These are phyloP conservation scores for Mariannaea sp. DNA, from an alignment of 2,329 filamentous ascomycete genomes.

Conservation along the genomic window DNA sequence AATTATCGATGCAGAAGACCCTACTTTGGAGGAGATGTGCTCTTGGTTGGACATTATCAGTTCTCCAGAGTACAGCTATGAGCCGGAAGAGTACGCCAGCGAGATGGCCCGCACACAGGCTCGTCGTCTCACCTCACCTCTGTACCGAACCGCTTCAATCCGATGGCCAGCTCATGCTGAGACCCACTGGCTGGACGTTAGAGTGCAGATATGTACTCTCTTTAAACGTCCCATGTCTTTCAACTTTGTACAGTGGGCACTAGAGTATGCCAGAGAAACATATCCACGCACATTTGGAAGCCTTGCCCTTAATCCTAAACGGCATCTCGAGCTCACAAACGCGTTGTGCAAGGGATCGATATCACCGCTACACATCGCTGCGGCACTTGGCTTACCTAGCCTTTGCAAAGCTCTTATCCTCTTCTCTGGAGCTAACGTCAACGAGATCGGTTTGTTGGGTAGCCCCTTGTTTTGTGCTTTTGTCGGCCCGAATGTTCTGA, in stretches of 20 bases:
- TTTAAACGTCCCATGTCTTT: constrained; percentile 36
- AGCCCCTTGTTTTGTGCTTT: constrained; percentile 44
- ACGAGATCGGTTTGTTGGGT: constrained; percentile 34
- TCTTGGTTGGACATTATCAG: constrained; percentile 32
- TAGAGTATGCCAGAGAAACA: constrained; percentile 42
- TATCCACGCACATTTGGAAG: constrained; percentile 36
- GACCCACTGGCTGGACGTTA: constrained; percentile 37
- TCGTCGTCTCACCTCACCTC: constrained; percentile 30
- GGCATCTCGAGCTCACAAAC: constrained; percentile 39
- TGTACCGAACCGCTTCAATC: constrained; percentile 36
- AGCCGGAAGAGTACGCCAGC: constrained; percentile 37
- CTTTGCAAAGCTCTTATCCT: constrained; percentile 38
- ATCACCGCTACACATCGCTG: constrained; percentile 43
- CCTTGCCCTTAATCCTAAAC: constrained; percentile 28
- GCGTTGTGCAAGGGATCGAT: constrained; percentile 36
- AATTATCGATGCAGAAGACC: constrained; percentile 11
- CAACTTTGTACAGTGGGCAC: constrained; percentile 45
- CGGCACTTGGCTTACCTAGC: constrained; percentile 40
- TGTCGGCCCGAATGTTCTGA: constrained; percentile 38
- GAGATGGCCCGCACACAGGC: constrained; percentile 33
- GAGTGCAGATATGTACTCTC: constrained; percentile 35
- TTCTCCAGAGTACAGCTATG: constrained; percentile 29
- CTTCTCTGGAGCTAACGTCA: constrained; percentile 26
- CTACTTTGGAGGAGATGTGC: constrained; percentile 25
- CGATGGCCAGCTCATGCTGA: constrained; percentile 38